Evolutionary conservation across 257 asterid genomes (phyloP).

Genomic region (Fraxinus cuspidata): DNA sequence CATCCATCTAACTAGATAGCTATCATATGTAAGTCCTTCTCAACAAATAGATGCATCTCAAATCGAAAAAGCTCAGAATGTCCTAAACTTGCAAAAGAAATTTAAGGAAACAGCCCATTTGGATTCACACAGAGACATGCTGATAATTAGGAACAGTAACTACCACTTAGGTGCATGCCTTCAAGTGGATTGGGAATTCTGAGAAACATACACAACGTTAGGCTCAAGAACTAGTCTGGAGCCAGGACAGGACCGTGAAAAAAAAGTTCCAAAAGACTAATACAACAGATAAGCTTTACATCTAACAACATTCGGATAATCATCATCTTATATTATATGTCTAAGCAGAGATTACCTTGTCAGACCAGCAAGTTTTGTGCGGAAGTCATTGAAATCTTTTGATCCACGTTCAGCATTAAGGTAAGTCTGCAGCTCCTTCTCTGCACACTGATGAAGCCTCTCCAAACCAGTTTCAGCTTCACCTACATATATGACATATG

Average conservation of each 20-base stretch:
- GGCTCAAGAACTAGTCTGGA: neutral
- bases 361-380: constrained; percentile 91
- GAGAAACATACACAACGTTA: neutral
- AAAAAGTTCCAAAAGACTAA: neutral
- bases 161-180: neutral
- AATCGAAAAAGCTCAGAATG: no score
- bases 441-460: constrained; percentile 99
- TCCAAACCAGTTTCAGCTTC: constrained; percentile 99
- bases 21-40: neutral
- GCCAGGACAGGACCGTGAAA: neutral
- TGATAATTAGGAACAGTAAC: constrained; percentile 9
- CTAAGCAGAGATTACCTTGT: constrained; percentile 65
- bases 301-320: neutral
- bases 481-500: constrained; percentile 44
- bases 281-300: neutral
- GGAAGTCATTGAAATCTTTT: constrained; percentile 85
- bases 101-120: neutral
- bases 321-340: constrained; percentile 14
- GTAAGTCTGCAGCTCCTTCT: constrained; percentile 73
- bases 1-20: no score
- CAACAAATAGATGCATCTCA: neutral
- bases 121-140: neutral
- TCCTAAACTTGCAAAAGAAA: neutral
- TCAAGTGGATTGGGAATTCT: neutral
- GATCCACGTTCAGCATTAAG: constrained; percentile 64